A percentile compares a stretch with the other conserved stretches of the same genome.
Evolutionary conservation across 2,329 filamentous ascomycete genomes (phyloP).

Genomic region (Aspergillus sp.): DNA sequence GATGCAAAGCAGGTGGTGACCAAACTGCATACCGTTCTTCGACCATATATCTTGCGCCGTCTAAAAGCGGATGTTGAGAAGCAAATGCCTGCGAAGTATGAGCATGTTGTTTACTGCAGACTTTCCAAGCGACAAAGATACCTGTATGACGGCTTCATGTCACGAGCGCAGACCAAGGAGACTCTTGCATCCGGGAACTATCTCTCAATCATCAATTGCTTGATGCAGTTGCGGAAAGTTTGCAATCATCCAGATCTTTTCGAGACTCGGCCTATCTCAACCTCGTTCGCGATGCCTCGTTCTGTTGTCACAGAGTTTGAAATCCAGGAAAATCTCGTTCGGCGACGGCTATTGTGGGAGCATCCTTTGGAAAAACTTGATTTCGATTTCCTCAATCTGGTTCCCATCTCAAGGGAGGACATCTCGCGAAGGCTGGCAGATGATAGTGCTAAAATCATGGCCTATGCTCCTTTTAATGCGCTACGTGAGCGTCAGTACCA

Average conservation of each 20-base stretch:
- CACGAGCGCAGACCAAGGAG: constrained; percentile 83
- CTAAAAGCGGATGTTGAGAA: constrained; percentile 98
- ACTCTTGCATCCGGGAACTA: constrained; percentile 93
- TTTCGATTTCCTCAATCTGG: constrained; percentile 77
- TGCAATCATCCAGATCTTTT: constrained; percentile 99
- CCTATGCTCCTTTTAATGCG: constrained; percentile 70
- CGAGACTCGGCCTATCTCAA: constrained; percentile 93
- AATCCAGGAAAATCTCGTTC: constrained; percentile 71
- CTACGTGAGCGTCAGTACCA: constrained; percentile 72
- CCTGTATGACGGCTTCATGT: constrained; percentile 95
- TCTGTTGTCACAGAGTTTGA: constrained; percentile 78
- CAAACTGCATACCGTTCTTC: constrained; percentile 90
- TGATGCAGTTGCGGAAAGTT: constrained; percentile 96
- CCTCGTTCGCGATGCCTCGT: constrained; percentile 87
- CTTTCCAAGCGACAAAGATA: constrained; percentile 94
- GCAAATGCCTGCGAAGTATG: constrained; percentile 97
- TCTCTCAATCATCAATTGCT: constrained; percentile 95
- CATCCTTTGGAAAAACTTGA: constrained; percentile 68
- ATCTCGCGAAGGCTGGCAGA: constrained; percentile 59
- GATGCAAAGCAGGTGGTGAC: constrained; percentile 90
- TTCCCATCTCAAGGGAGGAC: constrained; percentile 72
- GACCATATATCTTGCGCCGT: constrained; percentile 87
- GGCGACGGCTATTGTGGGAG: constrained; percentile 66
- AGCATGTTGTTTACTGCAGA: constrained; percentile 94
- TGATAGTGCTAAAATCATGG: constrained; percentile 68